These are phyloP conservation scores for Zygosaccharomyces rouxii DNA, from an alignment of 805 yeast genomes.

Conservation along the genomic window DNA sequence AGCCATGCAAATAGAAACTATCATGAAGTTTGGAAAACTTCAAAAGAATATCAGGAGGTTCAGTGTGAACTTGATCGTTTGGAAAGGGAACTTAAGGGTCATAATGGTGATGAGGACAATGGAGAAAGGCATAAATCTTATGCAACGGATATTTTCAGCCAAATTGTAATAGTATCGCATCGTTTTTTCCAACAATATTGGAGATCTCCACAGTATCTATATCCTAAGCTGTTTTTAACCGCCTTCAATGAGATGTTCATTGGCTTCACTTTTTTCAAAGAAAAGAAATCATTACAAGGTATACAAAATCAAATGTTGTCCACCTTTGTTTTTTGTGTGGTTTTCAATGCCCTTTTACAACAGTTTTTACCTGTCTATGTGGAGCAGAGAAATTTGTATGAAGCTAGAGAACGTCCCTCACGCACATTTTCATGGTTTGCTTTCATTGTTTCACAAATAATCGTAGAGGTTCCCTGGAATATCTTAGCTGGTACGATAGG, in stretches of 20 bases:
- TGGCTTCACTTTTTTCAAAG: constrained; percentile 72
- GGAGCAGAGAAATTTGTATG: constrained; percentile 60
- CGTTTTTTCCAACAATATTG: constrained; percentile 63
- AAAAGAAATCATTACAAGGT: constrained; percentile 58
- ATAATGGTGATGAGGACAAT: constrained; percentile 35
- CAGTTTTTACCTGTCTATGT: constrained; percentile 63
- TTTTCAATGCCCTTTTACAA: constrained; percentile 52
- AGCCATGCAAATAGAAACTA: constrained; percentile 69
- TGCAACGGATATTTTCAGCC: constrained; percentile 42
- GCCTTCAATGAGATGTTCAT: constrained; percentile 55
- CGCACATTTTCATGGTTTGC: constrained; percentile 65
- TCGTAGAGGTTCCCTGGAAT: constrained; percentile 67
- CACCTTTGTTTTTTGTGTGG: constrained; percentile 60
- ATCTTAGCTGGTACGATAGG: constrained; percentile 55
- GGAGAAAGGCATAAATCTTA: constrained; percentile 36
- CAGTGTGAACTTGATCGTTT: constrained; percentile 56
- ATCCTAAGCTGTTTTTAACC: constrained; percentile 55
- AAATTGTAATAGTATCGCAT: constrained; percentile 43
- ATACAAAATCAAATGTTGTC: constrained; percentile 81
- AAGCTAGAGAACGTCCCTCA: constrained; percentile 69
- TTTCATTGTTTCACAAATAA: constrained; percentile 56
- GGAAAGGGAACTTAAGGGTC: constrained; percentile 52
- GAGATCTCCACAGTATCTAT: constrained; percentile 61
- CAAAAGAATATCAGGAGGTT: constrained; percentile 56
- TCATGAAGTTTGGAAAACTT: constrained; percentile 70